Conservation (phyloP, 176 grass and related monocot species). For the Tillandsia fasciculata region DNA sequence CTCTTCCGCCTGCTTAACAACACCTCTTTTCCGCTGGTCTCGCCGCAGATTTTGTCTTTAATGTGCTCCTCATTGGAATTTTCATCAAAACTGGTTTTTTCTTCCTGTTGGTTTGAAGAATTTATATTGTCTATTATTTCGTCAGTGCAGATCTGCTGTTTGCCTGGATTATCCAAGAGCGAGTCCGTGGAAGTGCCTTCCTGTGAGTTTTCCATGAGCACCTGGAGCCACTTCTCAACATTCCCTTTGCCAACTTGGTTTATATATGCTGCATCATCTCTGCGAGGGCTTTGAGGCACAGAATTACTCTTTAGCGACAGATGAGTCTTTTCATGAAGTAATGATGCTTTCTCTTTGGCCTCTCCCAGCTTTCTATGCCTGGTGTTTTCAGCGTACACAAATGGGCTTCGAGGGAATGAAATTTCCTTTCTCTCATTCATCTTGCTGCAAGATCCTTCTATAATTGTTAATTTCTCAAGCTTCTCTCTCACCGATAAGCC, state of each 20-base stretch:
- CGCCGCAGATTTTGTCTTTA: conserved; percentile 1
- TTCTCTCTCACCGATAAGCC: conserved; percentile 29
- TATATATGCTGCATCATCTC: conserved; percentile 36
- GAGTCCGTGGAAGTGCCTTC: conserved; percentile 20
- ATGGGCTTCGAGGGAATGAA: conserved; percentile 21
- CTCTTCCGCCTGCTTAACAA: conserved; percentile 34
- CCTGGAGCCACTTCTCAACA: conserved; percentile 67
- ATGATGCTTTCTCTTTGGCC: conserved; percentile 6
- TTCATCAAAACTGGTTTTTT: not conserved
- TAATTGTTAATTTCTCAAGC: conserved; percentile 35
- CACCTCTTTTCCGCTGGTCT: conserved; percentile 17
- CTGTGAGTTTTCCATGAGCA: conserved; percentile 43
- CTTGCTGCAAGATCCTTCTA: conserved; percentile 17
- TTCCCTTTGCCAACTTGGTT: conserved; percentile 55
- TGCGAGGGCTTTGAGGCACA: conserved; percentile 7
- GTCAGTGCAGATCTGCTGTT: not conserved
- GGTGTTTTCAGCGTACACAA: conserved; percentile 21
- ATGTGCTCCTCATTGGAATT: conserved; percentile 18
- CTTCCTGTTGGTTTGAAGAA: not conserved
- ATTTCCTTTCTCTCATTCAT: conserved; percentile 21
- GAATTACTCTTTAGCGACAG: not conserved
- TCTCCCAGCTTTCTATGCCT: conserved; percentile 11
- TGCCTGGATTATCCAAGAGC: conserved; percentile 10
- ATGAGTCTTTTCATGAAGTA: not conserved
- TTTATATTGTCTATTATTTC: not conserved